Evolutionary conservation across 495 filamentous ascomycete genomes (phyloP).

Genomic region (Friedmanniomyces endolithicus): DNA sequence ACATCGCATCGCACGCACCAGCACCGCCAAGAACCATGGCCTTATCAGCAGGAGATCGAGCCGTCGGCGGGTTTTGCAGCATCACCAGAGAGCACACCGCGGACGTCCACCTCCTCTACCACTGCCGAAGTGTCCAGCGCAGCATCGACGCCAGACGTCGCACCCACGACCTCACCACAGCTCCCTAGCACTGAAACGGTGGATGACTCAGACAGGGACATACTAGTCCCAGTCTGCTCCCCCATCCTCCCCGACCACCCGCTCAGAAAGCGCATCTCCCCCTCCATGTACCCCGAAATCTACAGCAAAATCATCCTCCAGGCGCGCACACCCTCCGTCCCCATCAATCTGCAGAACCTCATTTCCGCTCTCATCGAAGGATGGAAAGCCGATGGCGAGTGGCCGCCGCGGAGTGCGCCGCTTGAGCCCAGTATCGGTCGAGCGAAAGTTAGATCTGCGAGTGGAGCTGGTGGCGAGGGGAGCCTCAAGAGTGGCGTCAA

Average conservation of each 20-base stretch:
- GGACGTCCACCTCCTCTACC: constrained; percentile 9
- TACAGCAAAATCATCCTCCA: constrained; percentile 79
- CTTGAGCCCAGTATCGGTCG: constrained; percentile 24
- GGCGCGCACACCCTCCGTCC: constrained; percentile 63
- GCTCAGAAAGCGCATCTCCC: constrained; percentile 60
- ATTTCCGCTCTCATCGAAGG: constrained; percentile 72
- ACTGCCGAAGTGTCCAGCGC: not conserved
- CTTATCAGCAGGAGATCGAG: not conserved
- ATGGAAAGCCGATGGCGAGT: constrained; percentile 89
- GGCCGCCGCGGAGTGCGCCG: constrained; percentile 57
- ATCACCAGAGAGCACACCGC: constrained; percentile 8
- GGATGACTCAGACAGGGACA: constrained; percentile 11
- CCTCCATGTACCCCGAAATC: constrained; percentile 62
- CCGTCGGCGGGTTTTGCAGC: not conserved
- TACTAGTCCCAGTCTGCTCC: constrained; percentile 35
- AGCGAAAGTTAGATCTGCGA: constrained; percentile 4
- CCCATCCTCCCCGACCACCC: constrained; percentile 55
- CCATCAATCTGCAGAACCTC: constrained; percentile 75
- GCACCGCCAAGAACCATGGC: too few relatives aligned
- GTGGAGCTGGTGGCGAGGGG: not conserved
- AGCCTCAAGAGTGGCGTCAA: constrained; percentile 15
- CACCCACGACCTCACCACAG: constrained; percentile 13
- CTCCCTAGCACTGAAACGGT: constrained; percentile 41
- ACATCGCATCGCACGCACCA: not conserved
- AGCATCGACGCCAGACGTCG: constrained; percentile 7